A percentile compares a stretch with the other conserved stretches of the same genome.
Conservation (phyloP, 495 filamentous ascomycete genomes). For the Aspergillus funiculosus region DNA sequence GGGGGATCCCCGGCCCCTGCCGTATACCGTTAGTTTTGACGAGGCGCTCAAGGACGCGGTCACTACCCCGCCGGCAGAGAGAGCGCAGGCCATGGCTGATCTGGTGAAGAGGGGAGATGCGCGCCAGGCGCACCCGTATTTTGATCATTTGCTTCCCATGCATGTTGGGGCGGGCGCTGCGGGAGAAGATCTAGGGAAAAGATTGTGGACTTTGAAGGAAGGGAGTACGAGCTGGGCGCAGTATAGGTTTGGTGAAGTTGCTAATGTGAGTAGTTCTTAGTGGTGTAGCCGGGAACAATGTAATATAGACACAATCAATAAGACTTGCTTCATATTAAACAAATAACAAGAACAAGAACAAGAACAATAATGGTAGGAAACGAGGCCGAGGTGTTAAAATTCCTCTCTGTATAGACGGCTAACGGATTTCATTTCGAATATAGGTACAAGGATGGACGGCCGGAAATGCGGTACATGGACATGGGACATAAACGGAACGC, state of each 20-base stretch:
- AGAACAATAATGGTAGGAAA: too few species aligned
- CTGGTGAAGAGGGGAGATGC: conserved; percentile 61
- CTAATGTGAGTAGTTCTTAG: conserved; percentile 25
- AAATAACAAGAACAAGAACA: background rate
- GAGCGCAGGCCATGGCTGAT: conserved; percentile 55
- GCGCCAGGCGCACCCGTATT: conserved; percentile 67
- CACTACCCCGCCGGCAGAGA: conserved; percentile 43
- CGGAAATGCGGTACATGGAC: conserved; percentile 26
- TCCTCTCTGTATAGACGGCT: conserved; percentile 7
- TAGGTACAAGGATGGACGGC: conserved; percentile 39
- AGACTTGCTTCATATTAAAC: background rate
- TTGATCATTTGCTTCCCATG: conserved; percentile 78
- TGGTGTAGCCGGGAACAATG: conserved; percentile 7
- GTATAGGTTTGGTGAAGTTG: conserved; percentile 65
- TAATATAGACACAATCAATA: background rate
- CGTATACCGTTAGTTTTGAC: conserved; percentile 73
- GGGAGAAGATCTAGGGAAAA: conserved; percentile 54
- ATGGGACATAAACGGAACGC: conserved; percentile 20
- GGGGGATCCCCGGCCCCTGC: conserved; percentile 45
- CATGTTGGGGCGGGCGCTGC: conserved; percentile 70
- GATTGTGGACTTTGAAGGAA: conserved; percentile 61
- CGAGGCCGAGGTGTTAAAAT: too few species aligned
- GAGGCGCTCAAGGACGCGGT: conserved; percentile 70
- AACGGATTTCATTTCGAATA: conserved; percentile 36
- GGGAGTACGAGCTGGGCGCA: conserved; percentile 67